Base-by-base conservation (phyloP, 192 early-diverging fungal genomes). In the Pilobolus umbonatus region DNA sequence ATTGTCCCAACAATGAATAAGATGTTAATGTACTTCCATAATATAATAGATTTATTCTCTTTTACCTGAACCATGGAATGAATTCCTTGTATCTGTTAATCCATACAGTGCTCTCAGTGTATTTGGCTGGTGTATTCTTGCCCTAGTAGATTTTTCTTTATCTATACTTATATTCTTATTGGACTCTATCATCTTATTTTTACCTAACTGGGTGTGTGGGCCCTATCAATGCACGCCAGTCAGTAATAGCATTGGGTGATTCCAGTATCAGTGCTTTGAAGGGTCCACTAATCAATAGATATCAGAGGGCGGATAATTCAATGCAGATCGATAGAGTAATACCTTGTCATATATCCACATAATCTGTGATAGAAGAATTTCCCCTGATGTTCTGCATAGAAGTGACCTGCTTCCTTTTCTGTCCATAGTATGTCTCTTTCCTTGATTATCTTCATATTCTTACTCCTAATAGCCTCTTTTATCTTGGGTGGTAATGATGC, bases 281-380 rank as follows among this genome's bases (percentile, higher is more conserved):
- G 4, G 82, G 85, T 0, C 85, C 85, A 44, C 80, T 81, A 28
- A 31, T 11, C 5, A 62, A 53, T 10, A 30, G 22, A 55, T 11
- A 55, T 11, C 7, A 48, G n/a, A 48, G 11, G 36, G 19, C 35
- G 9, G 36, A 12, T 36, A 39, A 55, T 9, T 11, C 19, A 36
- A 0, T 38, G 12, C 25, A 8, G 3, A 17, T 47, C 19, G 3
- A 10, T 50, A 8, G 7, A 6, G 11, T 42, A 30, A 40, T 72
- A 78, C 79, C 79, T 81, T 11, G 84, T 83, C 86, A 88, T 88
- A 67, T 88, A 90, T 6, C 80, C 78, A 57, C 84, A 81, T 10
- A 90, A 64, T 6, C 88, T 73, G 30, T 80, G 71, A 60, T 79
- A 88, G 56, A 88, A 88, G 72, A 87, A 86, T 50, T 80, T 77